Evolutionary conservation across 108 stramenopile species (phyloP), one percentile per base, ranked within the genome.

Genomic region (Nitzschia putrida): DNA sequence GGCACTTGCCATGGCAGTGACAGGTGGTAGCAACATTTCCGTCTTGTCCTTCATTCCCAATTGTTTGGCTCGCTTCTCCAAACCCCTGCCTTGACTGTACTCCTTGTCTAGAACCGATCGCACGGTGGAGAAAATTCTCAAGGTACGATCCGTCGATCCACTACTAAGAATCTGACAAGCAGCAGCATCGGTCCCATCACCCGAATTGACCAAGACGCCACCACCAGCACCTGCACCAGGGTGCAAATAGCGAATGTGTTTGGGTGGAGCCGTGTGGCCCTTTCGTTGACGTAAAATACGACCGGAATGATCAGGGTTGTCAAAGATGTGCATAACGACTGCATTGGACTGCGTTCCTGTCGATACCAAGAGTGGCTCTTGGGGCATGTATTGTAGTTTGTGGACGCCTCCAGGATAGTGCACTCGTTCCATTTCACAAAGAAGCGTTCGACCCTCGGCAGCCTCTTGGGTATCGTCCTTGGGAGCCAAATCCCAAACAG

Each of bases 271-370:
- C 14, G 83, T 85, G 66, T 95, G 94, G 1, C 94, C 94, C 45
- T 80, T 76, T 12, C 94, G 82, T 47, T 84, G 79, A 5, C 88
- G 80, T 61, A 92, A 60, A 21, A 91, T 67, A 22, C 91, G 65
- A 29, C 85, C 90, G 3, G 90, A 84, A 79, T 90, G 87, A 76
- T 95, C 89, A 9, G 89, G 90, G 53, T 77, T 86, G 74, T 95
- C 94, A 79, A 92, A 95, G 23, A 92, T 83, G 58, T 87, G 88
- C 76, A 92, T 80, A 16, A 88, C 44, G 2, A 95, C 65, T 10
- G 79, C 66, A 61, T 95, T 95, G 20, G 89, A 90, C 10, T 74
- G 50, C 9, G 69, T 79, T 40, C 90, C 90, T 5, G 85, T 85
- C 8, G 90, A 90, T 10, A 95, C 20, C 7, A 92, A 64, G 1